Conservation (phyloP, 2,329 filamentous ascomycete genomes). For the Neonectria faginata region DNA sequence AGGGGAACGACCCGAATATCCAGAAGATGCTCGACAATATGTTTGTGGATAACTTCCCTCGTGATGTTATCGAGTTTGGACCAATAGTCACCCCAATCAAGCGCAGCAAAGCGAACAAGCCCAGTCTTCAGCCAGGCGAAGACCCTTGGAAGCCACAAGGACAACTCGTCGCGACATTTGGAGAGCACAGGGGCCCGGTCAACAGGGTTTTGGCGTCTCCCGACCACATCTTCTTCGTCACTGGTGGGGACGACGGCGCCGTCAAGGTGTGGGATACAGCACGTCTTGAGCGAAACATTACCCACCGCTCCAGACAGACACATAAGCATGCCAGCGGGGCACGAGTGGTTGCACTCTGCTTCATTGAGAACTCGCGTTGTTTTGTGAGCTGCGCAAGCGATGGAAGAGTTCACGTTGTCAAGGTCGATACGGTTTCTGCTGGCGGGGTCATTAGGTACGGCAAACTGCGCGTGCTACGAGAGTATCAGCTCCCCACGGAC, state of each 20-base stretch:
- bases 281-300: conserved; percentile 89
- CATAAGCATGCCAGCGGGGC: conserved; percentile 79
- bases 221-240: conserved; percentile 95
- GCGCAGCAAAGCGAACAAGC: conserved; percentile 63
- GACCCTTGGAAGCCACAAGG: conserved; percentile 84
- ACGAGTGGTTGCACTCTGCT: conserved; percentile 84
- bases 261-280: conserved; percentile 95
- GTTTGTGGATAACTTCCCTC: conserved; percentile 78
- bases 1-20: conserved; percentile 79
- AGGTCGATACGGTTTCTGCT: conserved; percentile 69
- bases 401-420: conserved; percentile 89
- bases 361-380: conserved; percentile 92
- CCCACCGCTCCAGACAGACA: conserved; percentile 86
- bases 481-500: conserved; percentile 79
- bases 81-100: conserved; percentile 80
- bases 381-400: conserved; percentile 93
- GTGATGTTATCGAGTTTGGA: conserved; percentile 78
- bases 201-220: conserved; percentile 86
- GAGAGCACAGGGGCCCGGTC: conserved; percentile 85
- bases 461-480: conserved; percentile 79
- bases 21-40: conserved; percentile 84
- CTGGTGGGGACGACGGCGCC: conserved; percentile 88
- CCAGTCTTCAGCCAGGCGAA: conserved; percentile 59
- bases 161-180: conserved; percentile 85
- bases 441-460: conserved; percentile 76